Evolutionary conservation across 768 basidiomycete species (phyloP).

Genomic region (Chalciporus pseudorubinellus): DNA sequence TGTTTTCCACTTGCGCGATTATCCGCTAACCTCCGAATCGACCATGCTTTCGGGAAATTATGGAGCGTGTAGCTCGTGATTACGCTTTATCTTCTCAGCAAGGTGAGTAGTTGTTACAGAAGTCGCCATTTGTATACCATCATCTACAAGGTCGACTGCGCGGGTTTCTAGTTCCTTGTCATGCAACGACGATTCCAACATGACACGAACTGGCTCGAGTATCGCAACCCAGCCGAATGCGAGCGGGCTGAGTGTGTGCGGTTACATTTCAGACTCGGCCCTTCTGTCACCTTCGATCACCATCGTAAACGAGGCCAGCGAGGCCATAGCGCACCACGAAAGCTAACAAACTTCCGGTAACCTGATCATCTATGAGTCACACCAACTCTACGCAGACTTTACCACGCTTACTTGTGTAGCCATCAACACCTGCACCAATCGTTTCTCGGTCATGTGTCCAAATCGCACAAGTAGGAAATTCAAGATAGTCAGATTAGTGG

Average conservation of each 20-base stretch:
- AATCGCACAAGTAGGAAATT: slow-evolving; percentile 79
- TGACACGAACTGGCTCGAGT: background rate
- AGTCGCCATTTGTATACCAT: background rate
- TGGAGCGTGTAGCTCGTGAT: slow-evolving; percentile 13
- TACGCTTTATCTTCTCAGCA: slow-evolving; percentile 23
- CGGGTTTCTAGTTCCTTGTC: background rate
- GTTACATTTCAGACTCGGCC: background rate
- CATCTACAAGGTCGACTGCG: slow-evolving; percentile 1
- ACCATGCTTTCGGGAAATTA: background rate
- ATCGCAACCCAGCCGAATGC: background rate
- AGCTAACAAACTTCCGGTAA: slow-evolving; percentile 73
- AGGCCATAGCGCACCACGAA: slow-evolving; percentile 89
- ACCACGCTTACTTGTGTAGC: slow-evolving; percentile 58
- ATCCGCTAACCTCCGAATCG: background rate
- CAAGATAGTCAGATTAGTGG: slow-evolving; percentile 89
- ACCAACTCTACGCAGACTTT: background rate
- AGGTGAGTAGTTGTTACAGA: background rate
- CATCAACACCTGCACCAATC: slow-evolving; percentile 71
- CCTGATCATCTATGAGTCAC: slow-evolving; percentile 36
- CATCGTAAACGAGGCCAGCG: slow-evolving; percentile 87
- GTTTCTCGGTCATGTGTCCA: slow-evolving; percentile 85
- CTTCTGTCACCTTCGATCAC: slow-evolving; percentile 66
- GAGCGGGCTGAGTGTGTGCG: background rate
- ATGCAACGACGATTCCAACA: background rate
- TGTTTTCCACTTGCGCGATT: background rate